Base-by-base conservation (phyloP, 805 yeast species). In the Wickerhamomyces strasburgensis region DNA sequence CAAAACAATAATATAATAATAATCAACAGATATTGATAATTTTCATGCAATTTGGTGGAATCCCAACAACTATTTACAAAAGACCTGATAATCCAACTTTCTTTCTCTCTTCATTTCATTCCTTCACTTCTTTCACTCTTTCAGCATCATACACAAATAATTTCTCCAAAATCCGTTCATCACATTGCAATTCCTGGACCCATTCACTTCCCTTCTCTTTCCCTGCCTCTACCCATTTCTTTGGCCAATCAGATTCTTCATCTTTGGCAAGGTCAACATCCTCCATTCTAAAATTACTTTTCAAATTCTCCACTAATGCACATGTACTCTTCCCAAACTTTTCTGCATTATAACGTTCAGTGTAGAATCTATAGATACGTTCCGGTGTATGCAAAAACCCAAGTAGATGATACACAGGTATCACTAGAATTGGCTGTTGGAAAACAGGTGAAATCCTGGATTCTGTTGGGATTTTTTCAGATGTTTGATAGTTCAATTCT, bases 221-320 rank as follows among this genome's bases (percentile, higher is more conserved):
- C n/a, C 96, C 95, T 40, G 70, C 72, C 47, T 77, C 70, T 24
- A 85, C 83, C 96, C 97, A 90, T 40, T 72, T 71, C 37, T 65
- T 60, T 11, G 96, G 96, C 97, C 97, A 90, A 46, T 85, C 90
- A 5, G 58, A 52, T 55, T 89, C 96, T 57, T 88, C 96, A 29
- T 67, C 76, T 36, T 63, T 51, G 38, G 62, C 71, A 15, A 58
- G 34, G 14, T 61, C 60, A 14, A 61, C 54, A 39, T 76, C 78
- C 4, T 50, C 48, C 9, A 54, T 40, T 31, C 66, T 58, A 51
- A 76, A 84, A 8, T 77, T 73, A 33, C 94, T 67, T 4, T 64
- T 54, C 6, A 40, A 19, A 38, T 68, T 60, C 29, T 71, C 67
- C 23, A 76, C 76, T 1, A 72, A 57, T 0, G 76, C 71, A 11